These are phyloP conservation scores for Alternaria sp. DNA, from an alignment of 2,329 filamentous ascomycete species.

Conservation along the genomic window DNA sequence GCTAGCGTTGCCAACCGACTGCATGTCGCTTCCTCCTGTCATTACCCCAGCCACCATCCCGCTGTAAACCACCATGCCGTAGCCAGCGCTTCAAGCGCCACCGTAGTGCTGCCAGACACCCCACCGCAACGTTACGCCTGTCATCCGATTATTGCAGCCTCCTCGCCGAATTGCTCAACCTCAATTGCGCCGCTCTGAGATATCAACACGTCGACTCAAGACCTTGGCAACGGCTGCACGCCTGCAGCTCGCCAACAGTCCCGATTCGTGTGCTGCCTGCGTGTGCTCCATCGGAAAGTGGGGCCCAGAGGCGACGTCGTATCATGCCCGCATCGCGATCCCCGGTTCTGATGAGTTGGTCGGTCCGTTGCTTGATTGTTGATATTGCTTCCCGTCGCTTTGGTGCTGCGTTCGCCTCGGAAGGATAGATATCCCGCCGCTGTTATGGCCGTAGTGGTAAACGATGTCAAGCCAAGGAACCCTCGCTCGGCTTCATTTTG, in stretches of 20 bases:
- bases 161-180: neutral
- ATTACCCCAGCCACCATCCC: neutral
- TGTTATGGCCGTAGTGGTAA: neutral
- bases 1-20: neutral
- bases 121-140: neutral
- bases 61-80: neutral
- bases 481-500: neutral
- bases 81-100: neutral
- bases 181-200: slow-evolving; percentile 1
- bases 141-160: neutral
- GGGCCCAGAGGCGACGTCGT: neutral
- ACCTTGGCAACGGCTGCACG: neutral
- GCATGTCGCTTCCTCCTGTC: neutral
- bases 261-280: neutral
- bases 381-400: slow-evolving; percentile 5
- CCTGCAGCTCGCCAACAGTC: slow-evolving; percentile 1
- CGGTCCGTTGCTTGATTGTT: slow-evolving; percentile 2
- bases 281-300: neutral
- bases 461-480: neutral
- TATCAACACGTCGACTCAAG: neutral
- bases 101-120: neutral
- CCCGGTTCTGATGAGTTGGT: neutral
- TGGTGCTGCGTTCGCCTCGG: slow-evolving; percentile 2
- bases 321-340: slow-evolving; percentile 2
- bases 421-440: neutral